Evolutionary conservation across 345 rosid species (phyloP).

Genomic region (Fremontodendron californicum): DNA sequence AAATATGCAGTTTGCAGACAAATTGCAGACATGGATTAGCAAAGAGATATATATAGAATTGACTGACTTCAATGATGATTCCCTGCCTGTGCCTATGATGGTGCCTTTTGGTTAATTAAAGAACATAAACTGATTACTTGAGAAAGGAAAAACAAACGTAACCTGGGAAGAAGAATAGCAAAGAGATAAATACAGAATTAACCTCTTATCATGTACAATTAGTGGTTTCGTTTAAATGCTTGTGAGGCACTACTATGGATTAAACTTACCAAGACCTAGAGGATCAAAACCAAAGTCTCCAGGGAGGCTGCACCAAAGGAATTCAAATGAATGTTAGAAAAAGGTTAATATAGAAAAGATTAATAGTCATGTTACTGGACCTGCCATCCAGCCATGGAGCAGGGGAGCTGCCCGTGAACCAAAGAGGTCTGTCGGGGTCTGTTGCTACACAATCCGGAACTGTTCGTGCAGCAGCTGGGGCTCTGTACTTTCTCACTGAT

Average conservation of each 20-base stretch:
- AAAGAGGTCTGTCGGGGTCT: constrained; percentile 82
- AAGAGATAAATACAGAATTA: no score
- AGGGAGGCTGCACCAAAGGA: constrained; percentile 62
- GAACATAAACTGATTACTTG: no score
- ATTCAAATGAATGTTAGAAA: constrained; percentile 2
- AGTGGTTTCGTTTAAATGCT: not conserved
- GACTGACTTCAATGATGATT: not conserved
- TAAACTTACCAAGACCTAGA: constrained; percentile 72
- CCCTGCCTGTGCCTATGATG: not conserved
- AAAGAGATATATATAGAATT: not conserved
- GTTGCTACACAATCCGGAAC: constrained; percentile 56
- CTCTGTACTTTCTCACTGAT: constrained; percentile 28
- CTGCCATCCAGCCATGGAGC: constrained; percentile 97
- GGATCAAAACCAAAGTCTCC: constrained; percentile 99
- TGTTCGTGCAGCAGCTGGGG: constrained; percentile 31
- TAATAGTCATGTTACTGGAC: constrained; percentile 15
- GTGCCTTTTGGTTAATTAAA: not conserved
- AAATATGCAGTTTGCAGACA: not conserved
- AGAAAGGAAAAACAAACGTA: no score
- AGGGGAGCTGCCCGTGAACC: constrained; percentile 99
- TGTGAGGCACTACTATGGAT: not conserved
- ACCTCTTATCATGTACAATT: no score
- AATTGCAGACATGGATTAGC: not conserved
- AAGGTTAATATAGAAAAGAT: not conserved
- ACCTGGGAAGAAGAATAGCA: no score